A percentile compares a stretch with the other conserved stretches of the same genome.
Evolutionary conservation across 495 filamentous ascomycete species (phyloP).

Genomic region (Podospora fimiseda): DNA sequence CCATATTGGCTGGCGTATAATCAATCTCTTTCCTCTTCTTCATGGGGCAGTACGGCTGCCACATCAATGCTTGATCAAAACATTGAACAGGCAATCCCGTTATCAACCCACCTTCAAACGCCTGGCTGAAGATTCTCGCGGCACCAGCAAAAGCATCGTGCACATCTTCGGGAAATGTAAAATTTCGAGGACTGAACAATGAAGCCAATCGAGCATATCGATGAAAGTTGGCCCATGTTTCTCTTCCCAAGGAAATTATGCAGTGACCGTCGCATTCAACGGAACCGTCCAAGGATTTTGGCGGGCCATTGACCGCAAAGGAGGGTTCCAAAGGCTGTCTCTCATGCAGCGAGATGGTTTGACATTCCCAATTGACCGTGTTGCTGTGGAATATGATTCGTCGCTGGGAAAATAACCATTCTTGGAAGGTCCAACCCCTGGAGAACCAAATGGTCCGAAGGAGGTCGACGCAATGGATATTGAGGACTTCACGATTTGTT

Average conservation of each 20-base stretch:
- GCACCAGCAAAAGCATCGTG: slow-evolving; percentile 20
- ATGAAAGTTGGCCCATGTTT: slow-evolving; percentile 16
- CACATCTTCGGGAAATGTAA: slow-evolving; percentile 9
- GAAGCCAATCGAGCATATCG: slow-evolving; percentile 11
- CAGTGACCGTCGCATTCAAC: too few relatives aligned
- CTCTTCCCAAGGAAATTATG: background rate
- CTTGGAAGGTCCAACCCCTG: slow-evolving; percentile 23
- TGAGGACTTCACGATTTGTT: slow-evolving; percentile 6
- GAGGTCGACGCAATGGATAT: slow-evolving; percentile 6
- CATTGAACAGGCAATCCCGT: slow-evolving; percentile 12
- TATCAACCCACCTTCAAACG: slow-evolving; percentile 11
- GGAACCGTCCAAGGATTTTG: too few relatives aligned
- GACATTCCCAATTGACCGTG: slow-evolving; percentile 14
- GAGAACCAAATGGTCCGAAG: slow-evolving; percentile 11
- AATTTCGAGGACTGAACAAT: slow-evolving; percentile 5
- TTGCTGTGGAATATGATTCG: slow-evolving; percentile 19
- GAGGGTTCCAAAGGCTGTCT: background rate
- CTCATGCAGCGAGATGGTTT: background rate
- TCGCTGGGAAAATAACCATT: slow-evolving; percentile 15
- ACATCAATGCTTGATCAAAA: slow-evolving; percentile 12
- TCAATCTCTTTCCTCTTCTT: background rate
- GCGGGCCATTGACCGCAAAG: background rate
- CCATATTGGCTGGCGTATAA: background rate
- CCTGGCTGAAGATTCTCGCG: background rate
- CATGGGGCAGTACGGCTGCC: slow-evolving; percentile 12